Percentiles rank a stretch among this genome's conserved stretches.
Conservation (phyloP, 208 protist genomes). For the Trypanosoma conorhini region DNA sequence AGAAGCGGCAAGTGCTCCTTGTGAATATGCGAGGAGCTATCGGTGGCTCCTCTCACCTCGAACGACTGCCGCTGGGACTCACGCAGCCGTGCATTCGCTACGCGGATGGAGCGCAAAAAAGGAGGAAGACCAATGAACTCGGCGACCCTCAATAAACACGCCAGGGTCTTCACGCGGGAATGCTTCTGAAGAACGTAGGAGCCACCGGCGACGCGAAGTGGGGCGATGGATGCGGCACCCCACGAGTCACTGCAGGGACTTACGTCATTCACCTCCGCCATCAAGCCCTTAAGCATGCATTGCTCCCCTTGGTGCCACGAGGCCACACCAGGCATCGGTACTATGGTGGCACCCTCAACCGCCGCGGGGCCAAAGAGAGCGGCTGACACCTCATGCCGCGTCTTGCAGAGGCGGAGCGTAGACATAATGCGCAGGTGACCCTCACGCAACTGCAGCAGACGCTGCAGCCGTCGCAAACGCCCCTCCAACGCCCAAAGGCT, state of each 20-base stretch:
- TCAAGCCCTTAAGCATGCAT: slow-evolving; percentile 37
- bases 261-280: slow-evolving; percentile 34
- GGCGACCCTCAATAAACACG: slow-evolving; percentile 43
- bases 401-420: slow-evolving; percentile 31
- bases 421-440: slow-evolving; percentile 38
- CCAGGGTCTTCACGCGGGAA: slow-evolving; percentile 38
- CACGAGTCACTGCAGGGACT: slow-evolving; percentile 44
- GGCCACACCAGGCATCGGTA: slow-evolving; percentile 43
- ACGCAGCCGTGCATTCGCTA: slow-evolving; percentile 10
- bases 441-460: slow-evolving; percentile 51
- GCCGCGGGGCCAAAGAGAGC: slow-evolving; percentile 35
- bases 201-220: slow-evolving; percentile 53
- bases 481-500: slow-evolving; percentile 34
- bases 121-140: slow-evolving; percentile 83
- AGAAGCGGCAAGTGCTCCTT: slow-evolving; percentile 20
- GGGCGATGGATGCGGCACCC: slow-evolving; percentile 38
- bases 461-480: slow-evolving; percentile 38
- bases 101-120: slow-evolving; percentile 85
- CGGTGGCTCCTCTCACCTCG: background rate
- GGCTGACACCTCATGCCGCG: slow-evolving; percentile 24
- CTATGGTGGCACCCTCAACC: slow-evolving; percentile 28
- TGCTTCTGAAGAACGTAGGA: slow-evolving; percentile 60
- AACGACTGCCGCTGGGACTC: background rate
- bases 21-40: background rate
- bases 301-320: slow-evolving; percentile 52